phyloP scores from a whole-genome alignment of 1,284 basidiomycete genomes.

The Cryptococcus sp. region DNA sequence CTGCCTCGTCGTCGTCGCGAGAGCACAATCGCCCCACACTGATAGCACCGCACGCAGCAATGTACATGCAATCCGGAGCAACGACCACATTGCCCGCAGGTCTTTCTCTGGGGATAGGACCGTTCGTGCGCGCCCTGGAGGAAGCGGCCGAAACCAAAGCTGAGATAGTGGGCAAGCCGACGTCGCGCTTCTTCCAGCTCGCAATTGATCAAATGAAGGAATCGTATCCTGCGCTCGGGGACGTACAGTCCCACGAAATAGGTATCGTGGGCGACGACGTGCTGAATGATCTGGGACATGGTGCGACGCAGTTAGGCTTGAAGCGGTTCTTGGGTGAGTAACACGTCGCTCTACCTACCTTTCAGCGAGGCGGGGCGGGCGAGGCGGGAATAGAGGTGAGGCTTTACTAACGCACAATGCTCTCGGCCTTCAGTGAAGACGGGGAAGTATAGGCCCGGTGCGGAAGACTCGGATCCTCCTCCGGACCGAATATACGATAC shows the following conservation, averaged over 20 bases:
- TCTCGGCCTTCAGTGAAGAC: constrained; percentile 30
- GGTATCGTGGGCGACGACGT: constrained; percentile 70
- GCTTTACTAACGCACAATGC: constrained; percentile 2
- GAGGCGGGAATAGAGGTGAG: too few relatives aligned
- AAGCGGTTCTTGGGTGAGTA: constrained; percentile 65
- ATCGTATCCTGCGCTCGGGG: constrained; percentile 22
- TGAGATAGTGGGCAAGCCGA: constrained; percentile 68
- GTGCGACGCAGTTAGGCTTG: constrained; percentile 63
- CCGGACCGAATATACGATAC: constrained; percentile 62
- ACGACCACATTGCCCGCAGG: constrained; percentile 55
- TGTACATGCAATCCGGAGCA: constrained; percentile 62
- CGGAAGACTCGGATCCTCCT: constrained; percentile 39
- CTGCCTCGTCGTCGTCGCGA: background rate
- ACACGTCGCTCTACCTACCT: background rate
- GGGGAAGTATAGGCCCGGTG: constrained; percentile 42
- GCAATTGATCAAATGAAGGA: constrained; percentile 59
- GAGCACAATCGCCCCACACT: constrained; percentile 53
- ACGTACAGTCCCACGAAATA: constrained; percentile 43
- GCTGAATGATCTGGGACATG: constrained; percentile 65
- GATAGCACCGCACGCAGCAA: constrained; percentile 54
- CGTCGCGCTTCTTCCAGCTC: constrained; percentile 62
- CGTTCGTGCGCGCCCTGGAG: constrained; percentile 68
- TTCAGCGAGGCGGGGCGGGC: too few relatives aligned
- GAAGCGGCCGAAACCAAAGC: constrained; percentile 59
- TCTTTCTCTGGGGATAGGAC: constrained; percentile 68